Conservation (phyloP, 2,329 filamentous ascomycete species). For the Sordariomycetes sp. region DNA sequence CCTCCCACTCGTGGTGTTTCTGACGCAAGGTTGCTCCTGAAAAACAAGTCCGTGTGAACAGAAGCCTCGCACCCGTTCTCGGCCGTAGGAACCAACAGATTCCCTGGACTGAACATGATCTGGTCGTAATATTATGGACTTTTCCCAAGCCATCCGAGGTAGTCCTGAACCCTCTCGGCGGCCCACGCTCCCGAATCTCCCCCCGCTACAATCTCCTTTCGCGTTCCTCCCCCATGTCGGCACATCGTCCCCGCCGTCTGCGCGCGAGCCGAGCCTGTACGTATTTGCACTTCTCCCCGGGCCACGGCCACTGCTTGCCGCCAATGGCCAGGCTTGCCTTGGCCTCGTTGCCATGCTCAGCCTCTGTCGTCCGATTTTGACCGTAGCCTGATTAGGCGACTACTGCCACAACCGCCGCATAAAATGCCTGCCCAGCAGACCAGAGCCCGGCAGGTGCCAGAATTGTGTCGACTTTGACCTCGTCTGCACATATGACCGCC, state of each 20-base stretch:
- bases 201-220: too few relatives aligned
- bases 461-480: conserved; percentile 35
- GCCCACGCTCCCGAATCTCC: too few relatives aligned
- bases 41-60: too few relatives aligned
- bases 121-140: too few relatives aligned
- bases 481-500: conserved; percentile 25
- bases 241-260: not conserved
- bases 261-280: not conserved
- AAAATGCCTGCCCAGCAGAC: conserved; percentile 15
- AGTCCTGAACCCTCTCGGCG: too few relatives aligned
- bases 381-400: conserved; percentile 14
- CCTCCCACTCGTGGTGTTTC: too few relatives aligned
- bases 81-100: too few relatives aligned
- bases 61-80: too few relatives aligned
- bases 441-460: conserved; percentile 25
- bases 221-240: not conserved
- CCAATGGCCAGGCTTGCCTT: not conserved
- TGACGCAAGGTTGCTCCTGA: too few relatives aligned
- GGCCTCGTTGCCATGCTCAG: not conserved
- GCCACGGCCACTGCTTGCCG: too few relatives aligned
- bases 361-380: not conserved
- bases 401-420: conserved; percentile 27
- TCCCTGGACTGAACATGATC: too few relatives aligned
- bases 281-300: not conserved
- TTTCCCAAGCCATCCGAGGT: too few relatives aligned